Percentiles rank a stretch among this genome's conserved stretches.
Evolutionary conservation across 164 flowering plant genomes (phyloP).

Genomic region (Umbellularia californica): DNA sequence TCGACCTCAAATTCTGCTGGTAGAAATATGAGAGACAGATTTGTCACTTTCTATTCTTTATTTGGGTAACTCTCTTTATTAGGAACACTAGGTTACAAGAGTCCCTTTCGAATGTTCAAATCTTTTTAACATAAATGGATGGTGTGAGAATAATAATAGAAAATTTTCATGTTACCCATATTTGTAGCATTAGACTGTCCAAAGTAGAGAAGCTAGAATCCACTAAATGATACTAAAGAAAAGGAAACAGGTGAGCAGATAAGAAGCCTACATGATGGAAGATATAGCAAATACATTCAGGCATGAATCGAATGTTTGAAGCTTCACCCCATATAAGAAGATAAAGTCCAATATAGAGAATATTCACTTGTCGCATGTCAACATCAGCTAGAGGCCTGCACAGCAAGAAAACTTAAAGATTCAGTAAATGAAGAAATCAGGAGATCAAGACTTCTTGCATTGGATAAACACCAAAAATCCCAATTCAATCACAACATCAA

Average conservation of each 20-base stretch:
- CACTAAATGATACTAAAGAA: background rate
- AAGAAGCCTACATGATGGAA: conserved; percentile 73
- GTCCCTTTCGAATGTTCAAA: background rate
- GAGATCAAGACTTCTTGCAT: background rate
- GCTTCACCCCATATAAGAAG: conserved; percentile 99
- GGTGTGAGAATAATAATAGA: background rate
- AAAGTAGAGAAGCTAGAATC: background rate
- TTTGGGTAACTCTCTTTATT: background rate
- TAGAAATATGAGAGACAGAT: background rate
- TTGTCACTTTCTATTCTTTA: background rate
- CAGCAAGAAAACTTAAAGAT: conserved; percentile 11
- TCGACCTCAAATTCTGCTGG: background rate
- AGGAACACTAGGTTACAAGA: background rate
- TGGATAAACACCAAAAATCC: background rate
- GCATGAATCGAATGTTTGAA: conserved; percentile 97
- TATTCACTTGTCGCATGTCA: conserved; percentile 63
- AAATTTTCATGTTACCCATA: background rate
- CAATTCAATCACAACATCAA: background rate
- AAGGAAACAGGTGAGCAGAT: background rate
- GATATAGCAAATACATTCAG: conserved; percentile 96
- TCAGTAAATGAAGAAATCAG: background rate
- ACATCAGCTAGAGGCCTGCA: conserved; percentile 43
- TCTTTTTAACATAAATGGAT: background rate
- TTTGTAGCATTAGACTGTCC: background rate
- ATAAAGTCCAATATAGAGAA: conserved; percentile 87